Base-by-base conservation (phyloP, 2,329 filamentous ascomycete species). In the Pleochaeta shiraiana region DNA sequence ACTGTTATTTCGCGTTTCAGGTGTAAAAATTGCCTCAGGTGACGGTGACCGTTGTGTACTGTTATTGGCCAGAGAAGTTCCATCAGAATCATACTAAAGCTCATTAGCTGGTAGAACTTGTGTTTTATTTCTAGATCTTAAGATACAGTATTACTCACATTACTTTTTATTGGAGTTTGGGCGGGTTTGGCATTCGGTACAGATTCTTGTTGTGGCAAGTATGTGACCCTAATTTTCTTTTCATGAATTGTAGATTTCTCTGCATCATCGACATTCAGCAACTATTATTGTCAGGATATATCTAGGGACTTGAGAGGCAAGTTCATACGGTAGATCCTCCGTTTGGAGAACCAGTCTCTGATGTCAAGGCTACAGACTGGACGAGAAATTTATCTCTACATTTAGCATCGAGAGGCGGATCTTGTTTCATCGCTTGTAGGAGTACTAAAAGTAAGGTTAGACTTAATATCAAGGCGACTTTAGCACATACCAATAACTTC, bases 321-420 rank as follows among this genome's bases (percentile, higher is more conserved):
- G 88, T 82, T 60, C 85, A 81, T 67, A 95, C 84, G 73, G 96
- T 89, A 57, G 88, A 82, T 61, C 85, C 81, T 67, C 95, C 84
- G 73, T 87, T 95, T 66, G 81, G 79, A 71, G 88, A 89, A 72
- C 95, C 90, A 77, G 90, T 88, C 72, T 95, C 88, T 68, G 84
- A 80, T 26, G 86, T 86, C 69, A 96, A 88, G 63, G 84, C 80
- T 61, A 95, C 88, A 30, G 91, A 95, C 77, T 97, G 92, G 39
- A 97, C 92, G 64, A 97, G 83, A 76, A 97, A 97, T 79, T 97
- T 97, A 81, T 97, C 92, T 75, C 89, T 87, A 79, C 93, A 98
- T 75, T 90, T 91, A 67, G 87, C 85, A 74, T 95, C 91, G 65
- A 79, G 75, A 24, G 91, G 83, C 65, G 92, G 92, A 72, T 97